Evolutionary conservation across 257 asterid genomes (phyloP), one percentile per base, ranked within the genome.

Genomic region (Capsicum chinense): DNA sequence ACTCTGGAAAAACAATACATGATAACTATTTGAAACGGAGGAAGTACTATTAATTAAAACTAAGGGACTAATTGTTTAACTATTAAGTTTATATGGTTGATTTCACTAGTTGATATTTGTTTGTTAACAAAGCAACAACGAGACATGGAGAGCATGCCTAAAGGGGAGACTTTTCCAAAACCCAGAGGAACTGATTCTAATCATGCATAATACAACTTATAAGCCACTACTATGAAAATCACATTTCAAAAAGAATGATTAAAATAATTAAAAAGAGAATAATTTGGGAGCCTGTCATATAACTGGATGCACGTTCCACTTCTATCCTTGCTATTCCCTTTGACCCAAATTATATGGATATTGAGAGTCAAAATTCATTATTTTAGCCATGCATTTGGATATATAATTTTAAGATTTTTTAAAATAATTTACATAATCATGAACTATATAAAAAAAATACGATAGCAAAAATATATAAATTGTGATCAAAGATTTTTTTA

Each of bases 241-340:
- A 3, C 44, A 39, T 39, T 39, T 39, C 44, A 39, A 2, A 39
- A 39, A 39, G 44, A 39, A 39, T 39, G 19, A 66, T 6, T 6
- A 13, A 54, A 78, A 54, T 3, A 26, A 54, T 6, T 50, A 50
- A 13, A 5, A 52, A 54, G 48, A 78, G 64, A 54, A 78, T 54
- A 78, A 78, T 52, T 52, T 76, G 54, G 64, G 81, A 26, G 5
- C 48, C 15, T 19, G 15, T 78, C 15, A 78, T 78, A 5, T 76
- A 78, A 78, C 50, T 21, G 50, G 62, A 54, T 54, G 81, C 81
- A 78, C 81, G 64, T 78, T 78, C 48, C 7, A 13, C 62, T 14
- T 14, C 21, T 33, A 26, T 78, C n/a, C 81, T 52, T 54, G 64
- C 26, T 78, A 52, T 35, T 66, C 15, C 13, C 17, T 26, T 64